Evolutionary conservation across 2,329 filamentous ascomycete species (phyloP).

Genomic region (Sporothrix luriei): DNA sequence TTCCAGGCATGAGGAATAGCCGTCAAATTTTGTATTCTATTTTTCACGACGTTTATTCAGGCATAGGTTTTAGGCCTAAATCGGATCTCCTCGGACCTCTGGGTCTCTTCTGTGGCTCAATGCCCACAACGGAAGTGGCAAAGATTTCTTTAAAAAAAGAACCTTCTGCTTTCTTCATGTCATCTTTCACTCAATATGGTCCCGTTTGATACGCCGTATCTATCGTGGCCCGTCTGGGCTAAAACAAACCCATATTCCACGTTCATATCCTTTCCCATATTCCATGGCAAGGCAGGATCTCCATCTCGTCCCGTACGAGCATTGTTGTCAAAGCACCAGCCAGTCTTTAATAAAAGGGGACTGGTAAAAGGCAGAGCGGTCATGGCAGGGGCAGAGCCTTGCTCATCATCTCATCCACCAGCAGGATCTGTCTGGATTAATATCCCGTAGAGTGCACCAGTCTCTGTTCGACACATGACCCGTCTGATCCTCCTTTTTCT

Average conservation of each 20-base stretch:
- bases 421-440: slow-evolving; percentile 12
- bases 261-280: neutral
- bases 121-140: too few species aligned
- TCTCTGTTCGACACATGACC: slow-evolving; percentile 23
- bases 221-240: neutral
- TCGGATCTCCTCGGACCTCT: neutral
- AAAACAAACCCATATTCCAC: neutral
- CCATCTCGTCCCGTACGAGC: slow-evolving; percentile 16
- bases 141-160: too few species aligned
- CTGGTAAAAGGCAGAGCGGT: neutral
- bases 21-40: neutral
- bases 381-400: slow-evolving; percentile 1
- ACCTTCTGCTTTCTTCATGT: neutral
- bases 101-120: too few species aligned
- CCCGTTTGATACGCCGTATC: slow-evolving; percentile 4
- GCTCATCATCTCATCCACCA: slow-evolving; percentile 6
- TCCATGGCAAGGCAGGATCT: slow-evolving; percentile 10
- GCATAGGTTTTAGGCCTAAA: neutral
- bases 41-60: neutral
- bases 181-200: neutral
- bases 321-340: neutral
- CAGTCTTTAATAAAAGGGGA: neutral
- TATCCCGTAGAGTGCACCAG: neutral
- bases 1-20: slow-evolving; percentile 24
- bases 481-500: slow-evolving; percentile 21